Base-by-base conservation (phyloP, 2,329 filamentous ascomycete genomes). In the Zymoseptoria ardabiliae region DNA sequence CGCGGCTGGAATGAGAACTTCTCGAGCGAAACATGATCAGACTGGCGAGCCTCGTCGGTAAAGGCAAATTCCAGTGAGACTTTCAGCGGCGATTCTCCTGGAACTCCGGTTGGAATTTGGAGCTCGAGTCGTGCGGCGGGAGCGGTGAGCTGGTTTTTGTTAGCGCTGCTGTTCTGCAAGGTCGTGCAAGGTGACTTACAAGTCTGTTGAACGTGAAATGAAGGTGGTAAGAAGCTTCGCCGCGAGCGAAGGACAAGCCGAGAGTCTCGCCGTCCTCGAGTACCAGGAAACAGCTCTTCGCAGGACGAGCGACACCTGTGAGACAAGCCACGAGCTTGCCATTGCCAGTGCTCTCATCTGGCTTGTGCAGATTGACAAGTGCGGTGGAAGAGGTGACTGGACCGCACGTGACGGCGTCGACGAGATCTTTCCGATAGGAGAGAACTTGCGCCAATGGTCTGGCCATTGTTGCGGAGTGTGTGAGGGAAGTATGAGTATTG, bases 331-430 rank as follows among this genome's bases (percentile, higher is more conserved):
- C 9, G 17, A 60, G 56, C 3, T 21, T 28, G 30, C 49, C 54
- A 9, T 50, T 8, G 4, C 50, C 13, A 7, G 53, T 30, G 10
- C 13, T 11, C 13, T 25, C 50, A 20, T 56, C 17, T 11, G 58
- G 58, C 19, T 55, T 55, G 41, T 61, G 59, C 4, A 65, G 55
- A 7, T 53, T 53, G 13, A 59, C 62, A 13, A 65, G 60, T 21
- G 58, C 48, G 4, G 62, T 62, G 4, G 45, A 25, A 2, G 52
- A 20, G 5, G 61, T 63, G 45, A 65, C 28, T 1, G 53, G 21
- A 9, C 25, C 25, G 25, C 54, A 53, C 2, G 58, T 59, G 52
- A 63, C 55, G 4, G 61, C 58, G 49, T 65, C 63, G 4, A 50
- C 49, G 20, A 63, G 63, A 11, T 49, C 28, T 17, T 54, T 28